Conservation (phyloP, 2,329 filamentous ascomycete genomes). For the Lecanosticta acicola region DNA sequence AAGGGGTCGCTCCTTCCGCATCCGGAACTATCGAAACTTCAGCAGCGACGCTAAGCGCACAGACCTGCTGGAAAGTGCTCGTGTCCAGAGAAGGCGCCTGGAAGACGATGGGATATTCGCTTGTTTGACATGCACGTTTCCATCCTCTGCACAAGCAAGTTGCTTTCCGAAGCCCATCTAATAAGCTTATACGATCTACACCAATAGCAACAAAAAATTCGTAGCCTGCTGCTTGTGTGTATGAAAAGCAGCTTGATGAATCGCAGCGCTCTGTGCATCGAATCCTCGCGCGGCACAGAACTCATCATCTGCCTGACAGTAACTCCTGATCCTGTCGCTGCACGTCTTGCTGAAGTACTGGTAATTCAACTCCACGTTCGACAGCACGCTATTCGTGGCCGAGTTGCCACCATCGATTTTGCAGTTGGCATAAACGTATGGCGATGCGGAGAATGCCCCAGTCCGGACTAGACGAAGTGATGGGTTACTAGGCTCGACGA, state of each 20-base stretch:
- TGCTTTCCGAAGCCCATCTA: too few species aligned
- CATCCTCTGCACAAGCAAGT: too few species aligned
- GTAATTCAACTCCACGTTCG: not conserved
- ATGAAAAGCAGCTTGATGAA: not conserved
- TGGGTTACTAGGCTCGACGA: not conserved
- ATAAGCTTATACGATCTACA: too few species aligned
- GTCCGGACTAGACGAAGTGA: slow-evolving; percentile 1
- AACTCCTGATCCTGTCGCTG: slow-evolving; percentile 2
- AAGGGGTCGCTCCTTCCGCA: too few species aligned
- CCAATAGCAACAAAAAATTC: not conserved
- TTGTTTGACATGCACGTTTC: too few species aligned
- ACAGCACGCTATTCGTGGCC: slow-evolving; percentile 44
- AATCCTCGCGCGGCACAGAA: slow-evolving; percentile 2
- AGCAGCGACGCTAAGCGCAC: too few species aligned
- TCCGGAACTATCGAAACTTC: too few species aligned
- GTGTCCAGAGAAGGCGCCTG: too few species aligned
- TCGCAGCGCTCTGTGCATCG: not conserved
- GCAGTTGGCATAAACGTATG: slow-evolving; percentile 3
- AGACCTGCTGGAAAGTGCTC: too few species aligned
- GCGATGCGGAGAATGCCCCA: slow-evolving; percentile 3
- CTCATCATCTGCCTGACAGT: slow-evolving; percentile 4
- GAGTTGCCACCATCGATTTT: slow-evolving; percentile 41
- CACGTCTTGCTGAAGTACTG: slow-evolving; percentile 1
- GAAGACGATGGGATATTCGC: too few species aligned
- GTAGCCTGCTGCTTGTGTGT: not conserved